Percentiles rank a stretch among this genome's conserved stretches.
Evolutionary conservation across 441 rosid genomes (phyloP).

Genomic region (Bocquillonia castaneifolia): DNA sequence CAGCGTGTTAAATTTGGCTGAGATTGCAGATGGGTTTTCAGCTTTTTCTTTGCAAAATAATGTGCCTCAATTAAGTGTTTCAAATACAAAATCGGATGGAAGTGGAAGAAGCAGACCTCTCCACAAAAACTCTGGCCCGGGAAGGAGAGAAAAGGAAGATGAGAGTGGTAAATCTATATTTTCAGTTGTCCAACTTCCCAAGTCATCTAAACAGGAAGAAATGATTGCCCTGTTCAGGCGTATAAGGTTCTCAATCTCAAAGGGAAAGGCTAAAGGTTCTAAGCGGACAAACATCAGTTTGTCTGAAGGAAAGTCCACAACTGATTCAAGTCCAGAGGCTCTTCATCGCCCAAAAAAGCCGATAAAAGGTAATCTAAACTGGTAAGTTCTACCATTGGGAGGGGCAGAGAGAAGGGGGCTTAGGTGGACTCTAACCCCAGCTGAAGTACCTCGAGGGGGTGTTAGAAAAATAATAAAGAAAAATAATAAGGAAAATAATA

Average conservation of each 20-base stretch:
- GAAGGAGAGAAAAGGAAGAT: conserved; percentile 24
- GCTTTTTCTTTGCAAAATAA: conserved; percentile 22
- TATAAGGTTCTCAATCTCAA: conserved; percentile 55
- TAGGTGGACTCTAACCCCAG: too few species aligned
- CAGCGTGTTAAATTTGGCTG: conserved; percentile 76
- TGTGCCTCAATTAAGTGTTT: conserved; percentile 19
- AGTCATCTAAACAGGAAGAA: conserved; percentile 42
- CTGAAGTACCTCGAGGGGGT: too few species aligned
- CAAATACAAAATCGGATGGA: conserved; percentile 29
- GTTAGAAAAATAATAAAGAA: too few species aligned
- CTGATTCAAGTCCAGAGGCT: conserved; percentile 39
- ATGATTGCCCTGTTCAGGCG: conserved; percentile 49
- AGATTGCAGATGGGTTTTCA: conserved; percentile 40
- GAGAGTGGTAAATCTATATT: conserved; percentile 18
- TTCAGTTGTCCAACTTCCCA: conserved; percentile 21
- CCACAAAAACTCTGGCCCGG: conserved; percentile 23
- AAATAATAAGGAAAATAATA: too few species aligned
- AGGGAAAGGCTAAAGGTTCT: conserved; percentile 18
- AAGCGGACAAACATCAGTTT: conserved; percentile 18
- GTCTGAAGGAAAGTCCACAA: conserved; percentile 22
- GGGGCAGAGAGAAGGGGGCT: too few species aligned
- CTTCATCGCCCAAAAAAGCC: conserved; percentile 30
- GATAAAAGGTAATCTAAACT: conserved; percentile 26
- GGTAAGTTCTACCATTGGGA: not conserved
- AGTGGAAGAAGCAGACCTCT: conserved; percentile 25